Base-by-base conservation (phyloP, 345 rosid genomes). In the Toxicodendron radicans region DNA sequence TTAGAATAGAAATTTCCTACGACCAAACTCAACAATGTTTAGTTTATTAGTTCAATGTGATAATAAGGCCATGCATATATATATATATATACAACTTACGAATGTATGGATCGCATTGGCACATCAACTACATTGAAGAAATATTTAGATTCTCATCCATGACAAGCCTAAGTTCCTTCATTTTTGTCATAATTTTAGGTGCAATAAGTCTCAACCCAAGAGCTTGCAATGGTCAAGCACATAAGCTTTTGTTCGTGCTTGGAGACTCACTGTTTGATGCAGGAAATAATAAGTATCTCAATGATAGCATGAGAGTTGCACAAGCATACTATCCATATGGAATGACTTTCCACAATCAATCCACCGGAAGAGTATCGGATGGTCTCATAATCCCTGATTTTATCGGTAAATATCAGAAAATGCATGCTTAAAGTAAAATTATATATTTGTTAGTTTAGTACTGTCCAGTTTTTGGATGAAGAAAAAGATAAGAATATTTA, bases 311-410 rank as follows among this genome's bases (percentile, higher is more conserved):
- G 24, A 56, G 21, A 56, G 21, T 23, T 20, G 16, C 17, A 5
- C 20, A 48, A 1, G 41, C 52, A 0, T 64, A 9, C 8, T n/a
- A 49, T 48, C 67, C 67, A 7, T 45, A 65, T 46, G 69, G 69
- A 2, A 43, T 46, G 35, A 20, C 9, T 5, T 8, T 45, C 8
- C 14, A 45, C 18, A 43, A 43, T 10, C 16, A 5, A 32, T 51
- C 71, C 4, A 49, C 33, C 27, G 58, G 61, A 4, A 52, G 61
- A 33, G 33, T 54, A 4, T 68, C 60, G 2, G 72, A 68, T 33
- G 72, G 72, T 14, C 72, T 23, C n/a, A 13, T 68, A 4, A 30
- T 68, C 2, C 72, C 72, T 32, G 72, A 68, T 54, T 67, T 67
- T 10, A 67, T 67, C 0, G 71, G 71, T 49, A 49, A 65, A 24